Percentiles rank a stretch among this genome's conserved stretches.
These are phyloP conservation scores for Chlamydomonas sphaeroides DNA, from an alignment of 139 green algal species.

Conservation along the genomic window DNA sequence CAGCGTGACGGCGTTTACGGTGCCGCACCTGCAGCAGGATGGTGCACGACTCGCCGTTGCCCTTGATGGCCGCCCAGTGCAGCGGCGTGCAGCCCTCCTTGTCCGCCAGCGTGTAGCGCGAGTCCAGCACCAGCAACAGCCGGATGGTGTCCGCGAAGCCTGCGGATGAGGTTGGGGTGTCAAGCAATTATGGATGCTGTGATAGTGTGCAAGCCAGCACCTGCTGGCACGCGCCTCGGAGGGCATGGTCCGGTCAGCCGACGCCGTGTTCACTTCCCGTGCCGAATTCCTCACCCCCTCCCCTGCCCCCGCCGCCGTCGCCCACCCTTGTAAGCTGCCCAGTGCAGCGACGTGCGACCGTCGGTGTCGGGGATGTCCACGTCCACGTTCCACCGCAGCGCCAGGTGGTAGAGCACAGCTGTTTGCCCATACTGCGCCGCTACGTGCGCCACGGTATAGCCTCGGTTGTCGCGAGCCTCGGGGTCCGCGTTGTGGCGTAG, in stretches of 20 bases:
- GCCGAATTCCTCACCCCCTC: too few species aligned
- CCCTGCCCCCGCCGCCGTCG: too few species aligned
- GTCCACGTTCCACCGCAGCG: conserved; percentile 86
- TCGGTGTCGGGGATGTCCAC: conserved; percentile 81
- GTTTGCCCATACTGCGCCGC: conserved; percentile 97
- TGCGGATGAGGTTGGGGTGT: too few species aligned
- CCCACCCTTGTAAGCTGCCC: conserved; percentile 90
- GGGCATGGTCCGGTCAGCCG: too few species aligned
- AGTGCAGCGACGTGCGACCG: conserved; percentile 84
- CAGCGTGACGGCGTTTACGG: too few species aligned
- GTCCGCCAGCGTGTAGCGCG: conserved; percentile 66
- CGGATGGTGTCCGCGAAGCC: conserved; percentile 86
- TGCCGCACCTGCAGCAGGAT: conserved; percentile 80
- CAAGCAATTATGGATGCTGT: too few species aligned
- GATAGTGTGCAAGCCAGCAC: too few species aligned
- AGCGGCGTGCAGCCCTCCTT: conserved; percentile 94
- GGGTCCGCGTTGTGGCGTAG: conserved; percentile 69
- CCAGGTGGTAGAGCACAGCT: conserved; percentile 90
- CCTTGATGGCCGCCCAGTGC: conserved; percentile 96
- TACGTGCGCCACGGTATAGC: conserved; percentile 88
- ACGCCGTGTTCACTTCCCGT: too few species aligned
- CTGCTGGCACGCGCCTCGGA: too few species aligned
- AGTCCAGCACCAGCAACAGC: conserved; percentile 92
- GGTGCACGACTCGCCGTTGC: conserved; percentile 90
- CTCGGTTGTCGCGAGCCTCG: conserved; percentile 66